These are phyloP conservation scores for Russula emetica DNA, from an alignment of 768 basidiomycete genomes.

Conservation along the genomic window DNA sequence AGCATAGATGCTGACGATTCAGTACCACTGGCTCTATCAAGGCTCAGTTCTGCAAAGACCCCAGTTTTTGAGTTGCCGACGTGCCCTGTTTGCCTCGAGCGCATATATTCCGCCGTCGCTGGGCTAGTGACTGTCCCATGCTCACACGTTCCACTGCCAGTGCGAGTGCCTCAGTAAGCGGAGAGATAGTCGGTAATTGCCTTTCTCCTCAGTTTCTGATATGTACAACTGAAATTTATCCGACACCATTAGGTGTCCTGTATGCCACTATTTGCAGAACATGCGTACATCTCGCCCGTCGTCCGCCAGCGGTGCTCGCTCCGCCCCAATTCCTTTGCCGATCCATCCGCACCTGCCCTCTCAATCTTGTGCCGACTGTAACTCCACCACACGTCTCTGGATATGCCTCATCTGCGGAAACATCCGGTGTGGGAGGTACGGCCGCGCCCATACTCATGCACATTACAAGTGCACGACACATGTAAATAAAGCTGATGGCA, in stretches of 20 bases:
- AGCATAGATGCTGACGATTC: conserved; percentile 62
- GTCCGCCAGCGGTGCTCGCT: conserved; percentile 48
- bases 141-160: conserved; percentile 95
- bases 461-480: conserved; percentile 91
- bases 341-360: conserved; percentile 42
- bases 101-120: conserved; percentile 92
- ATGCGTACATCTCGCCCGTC: conserved; percentile 71
- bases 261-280: conserved; percentile 91
- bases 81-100: conserved; percentile 95
- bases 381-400: conserved; percentile 84
- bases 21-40: conserved; percentile 55
- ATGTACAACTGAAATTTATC: background rate
- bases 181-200: conserved; percentile 84
- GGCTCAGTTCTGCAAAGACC: conserved; percentile 48
- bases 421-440: conserved; percentile 92
- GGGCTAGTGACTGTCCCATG: conserved; percentile 96
- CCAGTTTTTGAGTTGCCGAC: conserved; percentile 81
- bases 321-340: conserved; percentile 55
- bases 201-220: background rate
- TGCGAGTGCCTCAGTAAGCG: conserved; percentile 92
- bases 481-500: conserved; percentile 90
- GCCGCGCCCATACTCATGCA: conserved; percentile 87
- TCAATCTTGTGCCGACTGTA: conserved; percentile 70
- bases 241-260: conserved; percentile 62
- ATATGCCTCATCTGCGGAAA: conserved; percentile 98